These are phyloP conservation scores for Haplographium delicatum DNA, from an alignment of 495 filamentous ascomycete species.

Conservation along the genomic window DNA sequence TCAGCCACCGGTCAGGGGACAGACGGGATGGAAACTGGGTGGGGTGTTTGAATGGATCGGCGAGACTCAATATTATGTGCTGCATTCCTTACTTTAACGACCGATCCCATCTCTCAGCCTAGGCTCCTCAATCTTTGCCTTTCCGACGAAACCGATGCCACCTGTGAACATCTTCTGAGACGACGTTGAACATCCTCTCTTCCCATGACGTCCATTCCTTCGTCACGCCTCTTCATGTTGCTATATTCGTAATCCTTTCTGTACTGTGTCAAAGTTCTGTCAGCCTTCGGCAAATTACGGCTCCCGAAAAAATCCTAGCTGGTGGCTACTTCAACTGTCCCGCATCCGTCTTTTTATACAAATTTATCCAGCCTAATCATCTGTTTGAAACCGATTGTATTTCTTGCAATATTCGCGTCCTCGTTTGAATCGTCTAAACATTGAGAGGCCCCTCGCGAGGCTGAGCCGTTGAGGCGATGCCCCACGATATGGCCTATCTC, in stretches of 20 bases:
- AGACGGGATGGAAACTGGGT: background rate
- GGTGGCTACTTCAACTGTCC: background rate
- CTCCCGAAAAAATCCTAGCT: background rate
- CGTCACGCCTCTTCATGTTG: background rate
- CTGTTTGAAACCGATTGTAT: background rate
- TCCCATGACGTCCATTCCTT: background rate
- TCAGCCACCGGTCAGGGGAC: too few relatives aligned
- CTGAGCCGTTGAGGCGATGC: background rate
- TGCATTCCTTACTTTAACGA: background rate
- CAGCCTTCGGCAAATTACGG: background rate
- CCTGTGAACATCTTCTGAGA: background rate
- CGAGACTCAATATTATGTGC: too few relatives aligned
- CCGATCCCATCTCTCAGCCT: background rate
- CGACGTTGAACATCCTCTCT: background rate
- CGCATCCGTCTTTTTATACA: background rate
- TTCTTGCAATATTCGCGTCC: background rate
- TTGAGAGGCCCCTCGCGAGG: background rate
- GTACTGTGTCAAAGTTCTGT: background rate
- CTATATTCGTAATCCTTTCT: background rate
- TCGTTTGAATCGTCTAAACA: background rate
- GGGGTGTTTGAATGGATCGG: background rate
- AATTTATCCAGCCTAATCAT: background rate
- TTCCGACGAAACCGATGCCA: background rate
- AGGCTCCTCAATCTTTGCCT: background rate
- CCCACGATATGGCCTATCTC: slow-evolving; percentile 14